Conservation (phyloP, 2,329 filamentous ascomycete genomes). For the Pleoardoris graminearum region DNA sequence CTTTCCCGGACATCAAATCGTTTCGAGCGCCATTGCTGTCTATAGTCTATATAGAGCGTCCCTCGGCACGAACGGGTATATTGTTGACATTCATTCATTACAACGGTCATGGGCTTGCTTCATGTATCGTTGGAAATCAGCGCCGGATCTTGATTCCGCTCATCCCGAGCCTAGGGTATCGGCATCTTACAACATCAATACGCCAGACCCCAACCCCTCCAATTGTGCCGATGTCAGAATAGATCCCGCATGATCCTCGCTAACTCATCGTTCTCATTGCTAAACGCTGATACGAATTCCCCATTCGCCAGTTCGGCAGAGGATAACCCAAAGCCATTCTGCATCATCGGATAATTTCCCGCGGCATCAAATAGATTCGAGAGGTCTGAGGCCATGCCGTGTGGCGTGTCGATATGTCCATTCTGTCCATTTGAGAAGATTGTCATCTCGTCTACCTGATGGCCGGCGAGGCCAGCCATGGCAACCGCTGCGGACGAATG, state of each 20-base stretch:
- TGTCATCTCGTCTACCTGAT: conserved; percentile 61
- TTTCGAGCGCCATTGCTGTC: neutral
- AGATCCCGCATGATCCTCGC: conserved; percentile 62
- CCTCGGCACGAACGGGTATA: no score
- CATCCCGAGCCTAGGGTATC: neutral
- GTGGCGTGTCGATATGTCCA: conserved; percentile 54
- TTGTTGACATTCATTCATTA: no score
- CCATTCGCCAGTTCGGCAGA: conserved; percentile 45
- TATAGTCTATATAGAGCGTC: no score
- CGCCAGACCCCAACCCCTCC: neutral
- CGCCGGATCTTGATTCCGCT: neutral
- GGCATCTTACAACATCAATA: neutral
- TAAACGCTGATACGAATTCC: conserved; percentile 51
- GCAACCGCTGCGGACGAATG: conserved; percentile 66
- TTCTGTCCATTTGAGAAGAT: conserved; percentile 50
- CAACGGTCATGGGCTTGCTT: no score
- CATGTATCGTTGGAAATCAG: no score
- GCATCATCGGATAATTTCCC: conserved; percentile 54
- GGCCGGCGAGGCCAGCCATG: conserved; percentile 67
- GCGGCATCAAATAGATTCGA: conserved; percentile 67
- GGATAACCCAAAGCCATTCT: conserved; percentile 35
- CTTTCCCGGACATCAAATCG: neutral
- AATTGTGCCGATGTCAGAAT: conserved; percentile 49
- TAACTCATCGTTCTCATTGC: conserved; percentile 64
- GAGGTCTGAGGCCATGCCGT: conserved; percentile 65